Evolutionary conservation across 225 moss, liverwort and hornwort genomes (phyloP).

Genomic region (Ulota crispa): DNA sequence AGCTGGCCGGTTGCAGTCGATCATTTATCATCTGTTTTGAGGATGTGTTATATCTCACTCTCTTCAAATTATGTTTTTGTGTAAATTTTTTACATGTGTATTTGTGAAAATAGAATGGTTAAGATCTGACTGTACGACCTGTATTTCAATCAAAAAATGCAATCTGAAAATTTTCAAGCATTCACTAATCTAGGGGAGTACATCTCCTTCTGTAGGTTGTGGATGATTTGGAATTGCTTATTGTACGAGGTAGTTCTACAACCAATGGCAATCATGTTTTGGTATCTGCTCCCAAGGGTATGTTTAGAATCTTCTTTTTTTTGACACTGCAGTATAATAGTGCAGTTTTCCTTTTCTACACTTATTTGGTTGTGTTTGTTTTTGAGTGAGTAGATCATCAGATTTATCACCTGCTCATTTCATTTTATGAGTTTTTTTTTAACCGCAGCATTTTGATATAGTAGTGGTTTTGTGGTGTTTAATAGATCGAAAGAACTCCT

Average conservation of each 20-base stretch:
- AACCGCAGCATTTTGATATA: background rate
- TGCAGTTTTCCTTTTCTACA: background rate
- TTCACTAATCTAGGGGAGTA: conserved; percentile 5
- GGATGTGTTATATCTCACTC: background rate
- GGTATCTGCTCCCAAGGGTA: conserved; percentile 63
- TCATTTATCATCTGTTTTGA: conserved; percentile 15
- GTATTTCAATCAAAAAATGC: background rate
- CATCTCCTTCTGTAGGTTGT: conserved; percentile 62
- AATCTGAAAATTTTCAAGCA: background rate
- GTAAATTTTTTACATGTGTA: background rate
- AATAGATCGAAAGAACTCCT: conserved; percentile 57
- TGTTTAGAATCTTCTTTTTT: conserved; percentile 19
- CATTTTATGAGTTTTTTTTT: background rate
- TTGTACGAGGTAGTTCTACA: conserved; percentile 62
- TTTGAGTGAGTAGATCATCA: background rate
- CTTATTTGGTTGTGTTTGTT: background rate
- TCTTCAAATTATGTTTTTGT: background rate
- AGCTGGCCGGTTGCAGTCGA: conserved; percentile 1
- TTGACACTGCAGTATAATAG: background rate
- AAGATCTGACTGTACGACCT: background rate
- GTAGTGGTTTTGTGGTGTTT: conserved; percentile 17
- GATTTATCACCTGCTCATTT: background rate
- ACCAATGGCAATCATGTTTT: conserved; percentile 66
- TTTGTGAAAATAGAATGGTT: background rate
- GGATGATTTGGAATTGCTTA: conserved; percentile 88